Evolutionary conservation across 2,329 filamentous ascomycete genomes (phyloP), one percentile per base, ranked within the genome.

Genomic region (Penicillium psychrosexuale): DNA sequence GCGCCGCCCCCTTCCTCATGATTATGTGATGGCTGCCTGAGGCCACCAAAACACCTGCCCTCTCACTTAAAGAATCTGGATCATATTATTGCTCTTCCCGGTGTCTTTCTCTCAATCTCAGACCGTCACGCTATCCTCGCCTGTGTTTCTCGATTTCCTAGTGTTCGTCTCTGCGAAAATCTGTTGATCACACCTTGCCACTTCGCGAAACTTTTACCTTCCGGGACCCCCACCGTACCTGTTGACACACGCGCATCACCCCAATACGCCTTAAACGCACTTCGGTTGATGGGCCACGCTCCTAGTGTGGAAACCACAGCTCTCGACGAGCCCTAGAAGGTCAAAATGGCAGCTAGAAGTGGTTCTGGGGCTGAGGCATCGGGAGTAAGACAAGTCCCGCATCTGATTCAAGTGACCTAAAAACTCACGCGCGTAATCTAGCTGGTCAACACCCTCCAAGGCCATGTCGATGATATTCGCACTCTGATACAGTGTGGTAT

Each of bases 401-500:
- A 28, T 28, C 3, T 37, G 38, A 17, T 39, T 27, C 28, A 17
- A n/a, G 48, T 42, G 30, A 45, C 37, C 37, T 40, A 15, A 15
- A 38, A 30, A 63, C 56, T 65, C 47, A 66, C 57, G 42, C 40
- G 28, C 54, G 33, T 22, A 52, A 22, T 43, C 22, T 50, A 76
- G 72, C 70, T 77, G 33, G 63, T 75, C 27, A 61, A 73, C 56
- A 78, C 73, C 6, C 66, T 79, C 17, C 76, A 79, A 63, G 70
- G 75, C 43, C 84, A 88, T 69, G 79, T 89, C 43, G 80, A 85
- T 62, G 78, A 81, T 61, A 81, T 89, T 58, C 80, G 84, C 60
- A 74, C 72, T 30, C 77, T 86, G 31, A 75, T 87, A 63, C 85
- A 84, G 54, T 89, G 86, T 74, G 84, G 85, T 60, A 85, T 89